Evolutionary conservation across 2,329 filamentous ascomycete species (phyloP).

Genomic region (Monosporascus sp.): DNA sequence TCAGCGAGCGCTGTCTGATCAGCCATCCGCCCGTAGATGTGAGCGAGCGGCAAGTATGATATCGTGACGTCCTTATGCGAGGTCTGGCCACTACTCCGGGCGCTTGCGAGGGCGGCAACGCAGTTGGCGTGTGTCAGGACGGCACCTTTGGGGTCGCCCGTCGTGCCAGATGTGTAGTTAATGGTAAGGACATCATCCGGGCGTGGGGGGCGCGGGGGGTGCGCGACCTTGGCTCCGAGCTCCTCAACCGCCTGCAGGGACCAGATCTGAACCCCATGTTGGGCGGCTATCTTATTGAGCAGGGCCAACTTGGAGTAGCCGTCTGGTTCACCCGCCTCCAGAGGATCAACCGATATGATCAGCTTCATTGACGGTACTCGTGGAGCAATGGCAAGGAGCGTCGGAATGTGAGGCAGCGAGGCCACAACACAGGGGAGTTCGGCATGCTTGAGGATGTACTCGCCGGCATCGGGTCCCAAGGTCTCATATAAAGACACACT

Average conservation of each 20-base stretch:
- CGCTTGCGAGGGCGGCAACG: slow-evolving; percentile 63
- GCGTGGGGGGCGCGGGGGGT: slow-evolving; percentile 64
- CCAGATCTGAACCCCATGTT: slow-evolving; percentile 72
- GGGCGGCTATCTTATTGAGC: slow-evolving; percentile 67
- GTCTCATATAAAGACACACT: slow-evolving; percentile 96
- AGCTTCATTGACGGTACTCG: slow-evolving; percentile 76
- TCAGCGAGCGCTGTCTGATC: slow-evolving; percentile 71
- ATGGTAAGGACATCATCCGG: slow-evolving; percentile 79
- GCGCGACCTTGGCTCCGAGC: slow-evolving; percentile 65
- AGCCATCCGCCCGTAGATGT: slow-evolving; percentile 84
- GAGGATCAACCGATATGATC: slow-evolving; percentile 79
- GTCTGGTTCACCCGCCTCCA: slow-evolving; percentile 71
- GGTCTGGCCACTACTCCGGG: slow-evolving; percentile 51
- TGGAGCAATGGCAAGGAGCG: slow-evolving; percentile 73
- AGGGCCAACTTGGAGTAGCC: slow-evolving; percentile 76
- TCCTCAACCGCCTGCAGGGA: slow-evolving; percentile 77
- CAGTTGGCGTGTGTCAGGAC: slow-evolving; percentile 78
- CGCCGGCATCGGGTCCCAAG: slow-evolving; percentile 81
- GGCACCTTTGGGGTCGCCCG: slow-evolving; percentile 77
- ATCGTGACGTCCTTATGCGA: slow-evolving; percentile 56
- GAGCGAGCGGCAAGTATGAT: slow-evolving; percentile 89
- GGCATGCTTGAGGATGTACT: slow-evolving; percentile 94
- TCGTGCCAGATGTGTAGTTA: slow-evolving; percentile 87
- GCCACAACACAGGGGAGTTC: slow-evolving; percentile 70
- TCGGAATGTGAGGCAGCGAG: slow-evolving; percentile 74